Base-by-base conservation (phyloP, 768 basidiomycete genomes). In the Russula lepida region DNA sequence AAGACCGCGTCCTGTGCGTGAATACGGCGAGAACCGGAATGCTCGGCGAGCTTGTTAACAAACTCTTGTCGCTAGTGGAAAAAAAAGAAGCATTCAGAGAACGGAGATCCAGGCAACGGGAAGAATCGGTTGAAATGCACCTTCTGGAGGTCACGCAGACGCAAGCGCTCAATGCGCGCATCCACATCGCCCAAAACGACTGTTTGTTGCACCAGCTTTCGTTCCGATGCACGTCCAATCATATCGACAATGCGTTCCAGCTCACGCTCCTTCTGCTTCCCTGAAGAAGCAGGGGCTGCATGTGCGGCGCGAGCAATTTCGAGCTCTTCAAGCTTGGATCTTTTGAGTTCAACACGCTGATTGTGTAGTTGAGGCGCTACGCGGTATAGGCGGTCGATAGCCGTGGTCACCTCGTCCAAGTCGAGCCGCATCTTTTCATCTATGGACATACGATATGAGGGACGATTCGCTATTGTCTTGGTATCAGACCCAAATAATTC, bases 301-400 rank as follows among this genome's bases (percentile, higher is more conserved):
- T 78, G 81, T 44, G 77, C 75, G 56, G 73, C 74, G 47, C 82
- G 74, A 5, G 89, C 91, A 47, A 80, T 79, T 72, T 91, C 88
- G 76, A 92, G 81, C 72, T 92, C 81, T 13, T 81, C 80, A 15
- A 85, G 67, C 69, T 91, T 89, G 27, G 82, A 75, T 6, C 79
- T 79, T 68, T 86, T 86, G 48, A 95, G 81, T 71, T 95, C 94
- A n/a, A 90, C 92, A 0, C 97, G 84, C 72, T 99, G 95, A 70
- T 95, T 88, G 61, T 88, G 83, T 44, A 98, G 73, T 71, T 95
- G 94, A 0, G 95, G 95, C 0, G 92, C 84, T 32, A 87, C 89
- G 8, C 81, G 72, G 71, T 97, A 92, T 12, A 98, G 75, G 39
- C 93, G 78, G 70, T 95, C 94, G 67, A 99, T 95, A 32, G 97